Conservation (phyloP, 176 grass and related monocot genomes). For the Cocos nucifera region DNA sequence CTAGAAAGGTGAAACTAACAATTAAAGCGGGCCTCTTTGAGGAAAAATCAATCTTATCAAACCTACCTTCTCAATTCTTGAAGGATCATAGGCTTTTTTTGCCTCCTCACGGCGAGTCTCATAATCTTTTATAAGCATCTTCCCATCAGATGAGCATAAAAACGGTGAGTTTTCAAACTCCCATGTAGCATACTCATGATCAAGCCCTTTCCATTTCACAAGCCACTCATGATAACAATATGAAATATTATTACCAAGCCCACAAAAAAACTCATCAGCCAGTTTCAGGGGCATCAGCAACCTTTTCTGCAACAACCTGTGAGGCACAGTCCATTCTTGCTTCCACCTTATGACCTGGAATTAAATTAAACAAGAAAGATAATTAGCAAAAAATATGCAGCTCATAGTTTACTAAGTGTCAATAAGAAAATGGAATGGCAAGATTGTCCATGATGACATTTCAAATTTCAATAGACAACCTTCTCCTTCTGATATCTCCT, state of each 20-base stretch:
- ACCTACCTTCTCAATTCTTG: slow-evolving; percentile 42
- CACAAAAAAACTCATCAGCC: slow-evolving; percentile 51
- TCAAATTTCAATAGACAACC: slow-evolving; percentile 14
- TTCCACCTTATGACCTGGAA: slow-evolving; percentile 62
- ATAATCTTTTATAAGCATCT: slow-evolving; percentile 48
- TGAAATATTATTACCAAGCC: slow-evolving; percentile 24
- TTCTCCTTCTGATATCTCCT: slow-evolving; percentile 53
- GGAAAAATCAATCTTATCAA: slow-evolving; percentile 1
- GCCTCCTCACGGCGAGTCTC: slow-evolving; percentile 31
- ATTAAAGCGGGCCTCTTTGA: too few species aligned
- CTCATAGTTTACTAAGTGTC: too few species aligned
- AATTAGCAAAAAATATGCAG: neutral
- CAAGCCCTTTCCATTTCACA: slow-evolving; percentile 84
- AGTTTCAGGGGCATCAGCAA: slow-evolving; percentile 39
- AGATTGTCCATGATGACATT: too few species aligned
- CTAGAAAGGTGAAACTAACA: too few species aligned
- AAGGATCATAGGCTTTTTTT: slow-evolving; percentile 31
- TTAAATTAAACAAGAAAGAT: slow-evolving; percentile 12
- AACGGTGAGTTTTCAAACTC: slow-evolving; percentile 67
- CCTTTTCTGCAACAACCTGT: slow-evolving; percentile 61
- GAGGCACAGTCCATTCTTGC: slow-evolving; percentile 78
- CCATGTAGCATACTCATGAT: slow-evolving; percentile 78
- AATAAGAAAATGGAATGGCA: too few species aligned
- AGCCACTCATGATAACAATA: slow-evolving; percentile 69
- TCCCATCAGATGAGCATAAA: slow-evolving; percentile 46